Evolutionary conservation across 192 early-diverging fungal genomes (phyloP).

Genomic region (Radiomyces spectabilis): DNA sequence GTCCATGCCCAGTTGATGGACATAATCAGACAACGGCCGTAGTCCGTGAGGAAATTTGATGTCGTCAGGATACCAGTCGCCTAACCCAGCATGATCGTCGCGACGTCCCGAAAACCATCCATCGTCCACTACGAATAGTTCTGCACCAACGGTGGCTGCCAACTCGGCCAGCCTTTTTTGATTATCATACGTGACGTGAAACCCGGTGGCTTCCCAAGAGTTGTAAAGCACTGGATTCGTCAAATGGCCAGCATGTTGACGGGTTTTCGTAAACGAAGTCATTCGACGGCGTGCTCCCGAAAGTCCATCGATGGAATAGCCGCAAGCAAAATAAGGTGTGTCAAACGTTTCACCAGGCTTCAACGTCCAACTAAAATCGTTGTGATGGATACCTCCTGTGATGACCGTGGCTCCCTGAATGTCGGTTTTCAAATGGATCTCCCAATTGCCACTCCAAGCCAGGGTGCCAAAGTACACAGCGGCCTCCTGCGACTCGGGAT

Average conservation of each 20-base stretch:
- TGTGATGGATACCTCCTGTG: slow-evolving; percentile 4
- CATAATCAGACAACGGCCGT: slow-evolving; percentile 7
- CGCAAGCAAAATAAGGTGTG: slow-evolving; percentile 6
- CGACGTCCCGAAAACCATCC: slow-evolving; percentile 16
- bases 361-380: slow-evolving; percentile 9
- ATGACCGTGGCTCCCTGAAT: neutral
- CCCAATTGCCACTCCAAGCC: slow-evolving; percentile 15
- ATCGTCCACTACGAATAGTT: slow-evolving; percentile 19
- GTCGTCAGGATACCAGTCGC: slow-evolving; percentile 14
- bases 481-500: neutral
- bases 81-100: slow-evolving; percentile 8
- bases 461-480: slow-evolving; percentile 20
- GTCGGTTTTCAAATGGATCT: neutral
- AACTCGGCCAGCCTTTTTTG: slow-evolving; percentile 1
- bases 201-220: slow-evolving; percentile 12
- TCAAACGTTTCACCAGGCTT: neutral
- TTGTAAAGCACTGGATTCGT: slow-evolving; percentile 15
- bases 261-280: neutral
- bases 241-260: neutral
- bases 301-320: slow-evolving; percentile 1
- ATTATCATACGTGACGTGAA: neutral
- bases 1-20: slow-evolving; percentile 11
- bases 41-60: slow-evolving; percentile 16
- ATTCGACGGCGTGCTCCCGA: slow-evolving; percentile 5
- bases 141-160: slow-evolving; percentile 4